A percentile compares a stretch with the other conserved stretches of the same genome.
Conservation (phyloP, 148 eudicot genomes). For the Amaranthus hypochondriacus region DNA sequence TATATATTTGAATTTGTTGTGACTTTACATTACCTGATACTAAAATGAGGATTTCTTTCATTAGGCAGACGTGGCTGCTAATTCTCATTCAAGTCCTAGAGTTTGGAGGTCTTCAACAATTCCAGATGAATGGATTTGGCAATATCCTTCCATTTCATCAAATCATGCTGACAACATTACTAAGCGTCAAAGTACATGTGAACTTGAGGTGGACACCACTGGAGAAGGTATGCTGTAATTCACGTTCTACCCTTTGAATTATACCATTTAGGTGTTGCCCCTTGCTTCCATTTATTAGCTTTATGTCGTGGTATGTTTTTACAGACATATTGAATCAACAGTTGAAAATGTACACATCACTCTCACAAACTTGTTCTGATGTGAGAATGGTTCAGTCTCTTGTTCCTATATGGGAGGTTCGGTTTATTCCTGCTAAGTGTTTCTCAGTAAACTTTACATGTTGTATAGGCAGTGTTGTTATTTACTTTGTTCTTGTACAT, state of each 20-base stretch:
- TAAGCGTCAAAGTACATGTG: slow-evolving; percentile 72
- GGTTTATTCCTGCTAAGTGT: slow-evolving; percentile 16
- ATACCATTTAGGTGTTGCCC: not conserved
- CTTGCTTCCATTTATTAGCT: slow-evolving; percentile 7
- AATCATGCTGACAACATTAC: slow-evolving; percentile 25
- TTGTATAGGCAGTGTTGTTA: not conserved
- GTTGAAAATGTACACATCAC: slow-evolving; percentile 56
- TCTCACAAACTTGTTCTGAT: slow-evolving; percentile 75
- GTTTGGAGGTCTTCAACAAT: slow-evolving; percentile 72
- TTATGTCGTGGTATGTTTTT: slow-evolving; percentile 14
- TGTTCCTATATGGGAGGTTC: slow-evolving; percentile 95
- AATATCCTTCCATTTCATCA: slow-evolving; percentile 36
- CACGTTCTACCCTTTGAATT: not conserved
- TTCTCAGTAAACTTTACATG: not conserved
- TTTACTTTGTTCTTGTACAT: slow-evolving; percentile 16
- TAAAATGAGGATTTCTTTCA: slow-evolving; percentile 21
- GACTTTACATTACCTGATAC: not conserved
- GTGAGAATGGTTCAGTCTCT: slow-evolving; percentile 93
- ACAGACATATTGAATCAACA: slow-evolving; percentile 86
- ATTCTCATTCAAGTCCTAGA: slow-evolving; percentile 26
- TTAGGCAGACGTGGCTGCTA: slow-evolving; percentile 58
- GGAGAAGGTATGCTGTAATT: slow-evolving; percentile 52
- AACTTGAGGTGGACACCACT: slow-evolving; percentile 82
- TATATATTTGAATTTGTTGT: not conserved
- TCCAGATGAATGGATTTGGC: slow-evolving; percentile 81